Evolutionary conservation across 2,329 filamentous ascomycete species (phyloP).

Genomic region (Trichoderma sp.): DNA sequence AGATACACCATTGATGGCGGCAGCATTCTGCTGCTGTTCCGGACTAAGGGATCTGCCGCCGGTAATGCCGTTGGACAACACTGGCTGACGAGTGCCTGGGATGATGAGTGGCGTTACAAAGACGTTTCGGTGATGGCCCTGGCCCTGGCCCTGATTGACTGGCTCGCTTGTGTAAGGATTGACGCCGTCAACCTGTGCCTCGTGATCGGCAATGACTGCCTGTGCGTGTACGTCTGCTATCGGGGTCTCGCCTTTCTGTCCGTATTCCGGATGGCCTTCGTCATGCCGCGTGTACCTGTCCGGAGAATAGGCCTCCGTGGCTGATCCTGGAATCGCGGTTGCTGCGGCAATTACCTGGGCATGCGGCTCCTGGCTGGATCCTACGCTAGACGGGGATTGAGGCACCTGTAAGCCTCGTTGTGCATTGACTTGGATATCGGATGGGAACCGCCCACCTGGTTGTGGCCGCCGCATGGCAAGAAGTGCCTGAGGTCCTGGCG

Average conservation of each 20-base stretch:
- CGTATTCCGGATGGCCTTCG: conserved; percentile 38
- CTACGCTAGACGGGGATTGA: conserved; percentile 77
- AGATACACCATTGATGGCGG: background rate
- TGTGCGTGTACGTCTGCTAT: conserved; percentile 50
- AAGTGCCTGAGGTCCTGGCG: conserved; percentile 48
- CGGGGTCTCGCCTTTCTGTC: conserved; percentile 43
- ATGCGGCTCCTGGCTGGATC: conserved; percentile 59
- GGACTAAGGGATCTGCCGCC: background rate
- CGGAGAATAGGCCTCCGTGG: conserved; percentile 28
- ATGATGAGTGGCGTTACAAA: background rate
- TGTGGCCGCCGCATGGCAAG: conserved; percentile 64
- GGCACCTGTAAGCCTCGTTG: conserved; percentile 76
- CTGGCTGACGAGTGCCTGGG: background rate
- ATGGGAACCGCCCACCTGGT: conserved; percentile 95
- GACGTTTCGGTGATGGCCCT: conserved; percentile 20
- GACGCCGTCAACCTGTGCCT: conserved; percentile 52
- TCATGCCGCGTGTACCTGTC: conserved; percentile 28
- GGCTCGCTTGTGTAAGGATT: conserved; percentile 56
- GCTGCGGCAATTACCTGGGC: conserved; percentile 59
- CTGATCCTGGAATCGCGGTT: conserved; percentile 44
- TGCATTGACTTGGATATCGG: conserved; percentile 79
- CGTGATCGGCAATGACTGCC: conserved; percentile 48
- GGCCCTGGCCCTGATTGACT: conserved; percentile 26
- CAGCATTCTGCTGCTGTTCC: background rate
- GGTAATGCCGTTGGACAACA: background rate